These are phyloP conservation scores for Cymbidium sinense DNA, from an alignment of 106 monocot genomes.

Conservation along the genomic window DNA sequence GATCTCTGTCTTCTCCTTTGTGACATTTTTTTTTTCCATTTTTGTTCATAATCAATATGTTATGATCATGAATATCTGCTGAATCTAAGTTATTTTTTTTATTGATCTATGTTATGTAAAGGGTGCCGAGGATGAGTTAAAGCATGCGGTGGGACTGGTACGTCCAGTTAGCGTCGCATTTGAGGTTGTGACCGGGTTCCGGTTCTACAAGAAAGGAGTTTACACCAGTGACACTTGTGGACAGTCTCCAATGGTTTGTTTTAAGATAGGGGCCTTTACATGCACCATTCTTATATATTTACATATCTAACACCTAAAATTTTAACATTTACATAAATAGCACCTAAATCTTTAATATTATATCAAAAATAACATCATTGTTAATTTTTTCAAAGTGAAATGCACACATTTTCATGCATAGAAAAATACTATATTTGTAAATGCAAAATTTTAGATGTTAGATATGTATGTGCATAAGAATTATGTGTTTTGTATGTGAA, in stretches of 20 bases:
- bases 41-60: background rate
- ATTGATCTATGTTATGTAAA: conserved; percentile 12
- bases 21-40: background rate
- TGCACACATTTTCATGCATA: too few species aligned
- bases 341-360: too few species aligned
- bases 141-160: conserved; percentile 83
- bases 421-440: too few species aligned
- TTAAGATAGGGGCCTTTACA: too few species aligned
- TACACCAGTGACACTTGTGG: conserved; percentile 75
- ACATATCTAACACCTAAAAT: too few species aligned
- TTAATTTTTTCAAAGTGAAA: too few species aligned
- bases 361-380: too few species aligned
- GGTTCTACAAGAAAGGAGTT: conserved; percentile 71
- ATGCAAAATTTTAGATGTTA: too few species aligned
- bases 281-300: too few species aligned
- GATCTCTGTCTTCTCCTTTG: background rate
- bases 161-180: conserved; percentile 94
- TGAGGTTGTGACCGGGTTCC: conserved; percentile 65
- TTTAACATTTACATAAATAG: too few species aligned
- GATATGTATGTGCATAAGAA: too few species aligned
- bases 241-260: conserved; percentile 52
- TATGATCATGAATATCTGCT: background rate
- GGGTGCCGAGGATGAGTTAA: conserved; percentile 86
- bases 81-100: background rate
- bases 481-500: too few species aligned